A percentile compares a stretch with the other conserved stretches of the same genome.
Conservation (phyloP, 805 yeast species). For the Brettanomyces anomalus region DNA sequence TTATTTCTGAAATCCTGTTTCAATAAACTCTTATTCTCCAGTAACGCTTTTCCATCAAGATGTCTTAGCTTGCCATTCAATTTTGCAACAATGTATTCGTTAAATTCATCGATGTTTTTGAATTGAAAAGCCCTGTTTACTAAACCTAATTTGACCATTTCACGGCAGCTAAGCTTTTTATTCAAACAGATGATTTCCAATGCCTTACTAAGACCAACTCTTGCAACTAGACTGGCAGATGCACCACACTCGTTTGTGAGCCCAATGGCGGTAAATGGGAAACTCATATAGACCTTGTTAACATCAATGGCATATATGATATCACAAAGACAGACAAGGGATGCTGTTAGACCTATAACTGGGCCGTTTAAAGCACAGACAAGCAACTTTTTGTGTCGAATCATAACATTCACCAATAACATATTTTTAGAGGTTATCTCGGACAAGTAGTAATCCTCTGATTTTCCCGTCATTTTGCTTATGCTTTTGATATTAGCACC, state of each 20-base stretch:
- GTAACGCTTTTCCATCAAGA: slow-evolving; percentile 37
- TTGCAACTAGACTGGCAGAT: slow-evolving; percentile 53
- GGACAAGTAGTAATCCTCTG: slow-evolving; percentile 18
- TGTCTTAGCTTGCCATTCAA: slow-evolving; percentile 28
- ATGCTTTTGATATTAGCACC: slow-evolving; percentile 62
- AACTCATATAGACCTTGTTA: slow-evolving; percentile 47
- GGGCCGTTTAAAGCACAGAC: slow-evolving; percentile 81
- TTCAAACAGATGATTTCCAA: slow-evolving; percentile 66
- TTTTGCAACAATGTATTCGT: slow-evolving; percentile 28
- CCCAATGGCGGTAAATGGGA: slow-evolving; percentile 78
- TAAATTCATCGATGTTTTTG: slow-evolving; percentile 31
- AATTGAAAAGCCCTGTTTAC: slow-evolving; percentile 47
- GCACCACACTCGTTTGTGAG: slow-evolving; percentile 78
- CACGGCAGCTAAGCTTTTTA: slow-evolving; percentile 53
- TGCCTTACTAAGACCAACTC: slow-evolving; percentile 67
- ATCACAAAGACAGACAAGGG: slow-evolving; percentile 68
- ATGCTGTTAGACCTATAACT: slow-evolving; percentile 70
- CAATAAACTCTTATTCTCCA: slow-evolving; percentile 36
- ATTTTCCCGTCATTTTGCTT: slow-evolving; percentile 19
- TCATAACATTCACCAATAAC: slow-evolving; percentile 56
- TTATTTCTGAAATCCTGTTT: slow-evolving; percentile 23
- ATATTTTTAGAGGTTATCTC: slow-evolving; percentile 52
- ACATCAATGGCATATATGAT: slow-evolving; percentile 56
- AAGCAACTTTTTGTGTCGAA: slow-evolving; percentile 61
- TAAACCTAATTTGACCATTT: slow-evolving; percentile 48